Evolutionary conservation across 2,329 filamentous ascomycete genomes (phyloP), one percentile per base, ranked within the genome.

Genomic region (Xylariaceae sp.): DNA sequence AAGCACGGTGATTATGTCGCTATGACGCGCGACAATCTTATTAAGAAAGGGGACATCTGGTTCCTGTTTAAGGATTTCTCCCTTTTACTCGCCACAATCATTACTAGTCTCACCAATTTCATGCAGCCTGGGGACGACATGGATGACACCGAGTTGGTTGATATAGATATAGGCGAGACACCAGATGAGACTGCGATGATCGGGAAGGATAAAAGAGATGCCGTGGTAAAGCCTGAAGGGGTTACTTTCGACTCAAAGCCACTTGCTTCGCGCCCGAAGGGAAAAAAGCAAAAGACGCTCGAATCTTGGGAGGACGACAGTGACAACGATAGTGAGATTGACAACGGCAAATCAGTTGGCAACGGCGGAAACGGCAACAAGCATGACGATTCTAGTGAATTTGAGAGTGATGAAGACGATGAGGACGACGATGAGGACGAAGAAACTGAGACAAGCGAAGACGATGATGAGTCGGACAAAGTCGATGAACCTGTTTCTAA

Each of bases 21-120:
- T 0, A 74, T 92, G 2, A 81, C 82, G 10, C 74, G 72, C 0
- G 87, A 85, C 35, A 92, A 93, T 68, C 78, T 80, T 2, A 85
- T 93, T 68, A 83, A 82, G 50, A 74, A 76, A 1, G 82, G 83
- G 3, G 87, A 91, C 51, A 79, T 90, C 7, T 92, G 88, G 89
- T 92, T 88, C 67, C 69, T 81, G 1, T 77, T 92, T 1, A 89
- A 90, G 51, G 77, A 79, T 62, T 82, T 81, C 56, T 79, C 75
- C 0, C 69, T 83, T 17, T 71, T 87, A 0, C 76, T 90, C 0
- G 87, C 88, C 0, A 90, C 90, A 8, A 89, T 94, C 64, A 82
- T 89, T 39, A 86, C 86, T 0, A 85, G 82, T 52, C 71, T 89
- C 1, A 77, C 77, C 4, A 82, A 81, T 62, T 82, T 86, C 65